A percentile compares a stretch with the other conserved stretches of the same genome.
Evolutionary conservation across 192 early-diverging fungal genomes (phyloP).

Genomic region (Rhizophagus clarus): DNA sequence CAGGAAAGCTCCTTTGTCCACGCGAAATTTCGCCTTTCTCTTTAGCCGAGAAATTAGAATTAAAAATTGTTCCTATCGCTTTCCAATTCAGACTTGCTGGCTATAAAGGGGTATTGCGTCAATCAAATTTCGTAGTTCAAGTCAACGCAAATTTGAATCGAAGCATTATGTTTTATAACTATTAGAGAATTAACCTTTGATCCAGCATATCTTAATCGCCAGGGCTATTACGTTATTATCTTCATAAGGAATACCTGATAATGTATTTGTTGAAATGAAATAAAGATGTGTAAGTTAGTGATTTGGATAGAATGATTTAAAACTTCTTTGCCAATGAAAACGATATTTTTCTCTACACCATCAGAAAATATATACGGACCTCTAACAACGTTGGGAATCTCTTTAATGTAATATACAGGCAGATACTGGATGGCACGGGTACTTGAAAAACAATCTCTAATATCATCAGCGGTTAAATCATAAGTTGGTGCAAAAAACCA

Average conservation of each 20-base stretch:
- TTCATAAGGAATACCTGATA: conserved; percentile 57
- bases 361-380: conserved; percentile 70
- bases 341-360: conserved; percentile 69
- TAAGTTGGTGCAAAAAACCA: conserved; percentile 70
- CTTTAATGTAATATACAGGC: conserved; percentile 38
- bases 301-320: conserved; percentile 42
- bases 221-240: conserved; percentile 67
- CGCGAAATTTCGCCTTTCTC: conserved; percentile 56
- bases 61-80: conserved; percentile 52
- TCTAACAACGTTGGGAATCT: conserved; percentile 58
- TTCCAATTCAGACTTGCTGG: conserved; percentile 74
- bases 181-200: conserved; percentile 54
- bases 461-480: conserved; percentile 49
- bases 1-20: conserved; percentile 53
- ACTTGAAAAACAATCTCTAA: conserved; percentile 66
- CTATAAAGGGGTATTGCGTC: conserved; percentile 62
- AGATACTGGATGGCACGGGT: conserved; percentile 57
- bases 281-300: conserved; percentile 44
- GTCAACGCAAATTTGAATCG: conserved; percentile 63
- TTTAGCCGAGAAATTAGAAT: conserved; percentile 47
- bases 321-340: conserved; percentile 44
- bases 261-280: conserved; percentile 55
- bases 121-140: conserved; percentile 47
- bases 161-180: conserved; percentile 54
- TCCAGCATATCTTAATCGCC: conserved; percentile 62